Conservation (phyloP, 169 alveolate genomes). For the Eimeria sp. region DNA sequence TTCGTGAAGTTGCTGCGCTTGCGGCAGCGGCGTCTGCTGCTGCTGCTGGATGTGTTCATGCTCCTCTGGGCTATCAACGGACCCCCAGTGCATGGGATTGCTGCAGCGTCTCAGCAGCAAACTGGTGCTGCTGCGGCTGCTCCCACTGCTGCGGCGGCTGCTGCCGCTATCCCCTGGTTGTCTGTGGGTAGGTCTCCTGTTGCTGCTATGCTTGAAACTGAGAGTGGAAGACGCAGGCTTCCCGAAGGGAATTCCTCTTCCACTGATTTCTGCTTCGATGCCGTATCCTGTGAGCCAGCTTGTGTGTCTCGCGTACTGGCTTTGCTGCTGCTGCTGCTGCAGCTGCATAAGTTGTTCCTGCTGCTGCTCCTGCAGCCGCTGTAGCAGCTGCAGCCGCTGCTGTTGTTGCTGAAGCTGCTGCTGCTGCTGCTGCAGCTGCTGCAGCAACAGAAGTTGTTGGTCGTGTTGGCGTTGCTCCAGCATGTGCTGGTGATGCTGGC, state of each 20-base stretch:
- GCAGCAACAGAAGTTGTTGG: slow-evolving; percentile 2
- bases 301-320: neutral
- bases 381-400: neutral
- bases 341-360: neutral
- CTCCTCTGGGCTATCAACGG: neutral
- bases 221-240: neutral
- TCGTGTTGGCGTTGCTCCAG: slow-evolving; percentile 1
- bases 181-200: neutral
- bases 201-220: neutral
- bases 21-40: neutral
- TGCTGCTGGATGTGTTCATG: slow-evolving; percentile 17
- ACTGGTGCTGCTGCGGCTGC: slow-evolving; percentile 41
- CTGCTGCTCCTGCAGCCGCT: neutral
- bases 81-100: neutral
- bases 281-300: neutral
- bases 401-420: neutral
- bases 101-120: slow-evolving; percentile 32
- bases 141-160: slow-evolving; percentile 8
- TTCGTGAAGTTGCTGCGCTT: neutral
- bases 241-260: neutral
- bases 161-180: neutral
- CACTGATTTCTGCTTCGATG: neutral
- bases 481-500: neutral
- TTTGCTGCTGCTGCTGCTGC: slow-evolving; percentile 20
- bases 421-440: neutral